A percentile compares a stretch with the other conserved stretches of the same genome.
phyloP scores from a whole-genome alignment of 73 alveolate genomes.

The Paramecium bursaria region DNA sequence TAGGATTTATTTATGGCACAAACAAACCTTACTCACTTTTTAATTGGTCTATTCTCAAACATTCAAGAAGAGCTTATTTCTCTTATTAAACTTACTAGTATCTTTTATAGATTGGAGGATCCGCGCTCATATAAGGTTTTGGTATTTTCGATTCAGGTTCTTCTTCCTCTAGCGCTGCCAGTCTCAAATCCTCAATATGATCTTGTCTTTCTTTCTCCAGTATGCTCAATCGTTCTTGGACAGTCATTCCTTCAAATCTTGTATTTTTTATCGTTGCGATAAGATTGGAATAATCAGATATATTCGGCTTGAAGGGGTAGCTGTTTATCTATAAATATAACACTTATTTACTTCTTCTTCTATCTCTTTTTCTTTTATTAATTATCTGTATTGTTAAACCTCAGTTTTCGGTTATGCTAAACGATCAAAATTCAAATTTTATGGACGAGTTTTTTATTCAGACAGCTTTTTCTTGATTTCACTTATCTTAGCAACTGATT shows the following conservation, averaged over 20 bases:
- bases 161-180: not conserved
- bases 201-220: constrained; percentile 21
- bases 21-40: constrained; percentile 4
- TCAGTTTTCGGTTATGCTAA: constrained; percentile 34
- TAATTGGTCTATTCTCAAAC: not conserved
- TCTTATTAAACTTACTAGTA: constrained; percentile 26
- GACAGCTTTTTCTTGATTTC: not conserved
- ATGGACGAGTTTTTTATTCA: not conserved
- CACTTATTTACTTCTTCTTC: not conserved
- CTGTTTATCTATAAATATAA: no score
- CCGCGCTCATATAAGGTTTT: not conserved
- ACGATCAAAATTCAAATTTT: not conserved
- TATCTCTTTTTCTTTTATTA: not conserved
- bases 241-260: constrained; percentile 35
- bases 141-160: not conserved
- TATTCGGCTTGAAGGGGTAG: constrained; percentile 11
- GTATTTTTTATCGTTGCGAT: constrained; percentile 7
- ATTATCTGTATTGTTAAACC: not conserved
- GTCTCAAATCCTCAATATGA: constrained; percentile 34
- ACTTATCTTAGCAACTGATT: not conserved
- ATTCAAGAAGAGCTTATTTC: constrained; percentile 39
- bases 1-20: constrained; percentile 2
- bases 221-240: not conserved
- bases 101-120: constrained; percentile 27
- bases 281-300: constrained; percentile 6